These are phyloP conservation scores for Phytophthora litchii DNA, from an alignment of 352 stramenopile genomes.

Conservation along the genomic window DNA sequence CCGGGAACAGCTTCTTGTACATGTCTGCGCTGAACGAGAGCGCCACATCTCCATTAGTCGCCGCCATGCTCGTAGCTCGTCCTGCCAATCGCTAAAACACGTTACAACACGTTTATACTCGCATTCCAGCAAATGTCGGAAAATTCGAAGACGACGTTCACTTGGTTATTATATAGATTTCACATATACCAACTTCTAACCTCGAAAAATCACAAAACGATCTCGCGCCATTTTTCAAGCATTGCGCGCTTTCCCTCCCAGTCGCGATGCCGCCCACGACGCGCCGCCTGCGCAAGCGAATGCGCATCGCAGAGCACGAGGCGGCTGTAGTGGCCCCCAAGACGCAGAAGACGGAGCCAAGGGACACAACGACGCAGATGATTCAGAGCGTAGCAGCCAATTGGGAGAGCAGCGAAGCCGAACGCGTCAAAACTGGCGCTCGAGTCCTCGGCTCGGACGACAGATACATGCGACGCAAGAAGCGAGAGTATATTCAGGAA, in stretches of 20 bases:
- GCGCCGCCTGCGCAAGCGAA: slow-evolving; percentile 44
- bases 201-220: slow-evolving; percentile 1
- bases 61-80: slow-evolving; percentile 9
- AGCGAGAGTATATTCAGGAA: slow-evolving; percentile 29
- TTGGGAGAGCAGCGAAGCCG: slow-evolving; percentile 7
- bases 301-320: slow-evolving; percentile 8
- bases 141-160: slow-evolving; percentile 11
- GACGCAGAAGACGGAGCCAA: background rate
- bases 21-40: slow-evolving; percentile 70
- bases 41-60: slow-evolving; percentile 29
- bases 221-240: slow-evolving; percentile 16
- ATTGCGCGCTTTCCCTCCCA: slow-evolving; percentile 13
- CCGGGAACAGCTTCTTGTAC: slow-evolving; percentile 80
- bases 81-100: background rate
- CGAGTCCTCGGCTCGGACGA: slow-evolving; percentile 6
- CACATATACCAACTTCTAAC: slow-evolving; percentile 5
- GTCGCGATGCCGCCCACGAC: slow-evolving; percentile 11
- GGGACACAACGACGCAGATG: background rate
- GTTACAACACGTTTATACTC: too few species aligned
- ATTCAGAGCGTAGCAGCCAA: slow-evolving; percentile 8
- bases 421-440: slow-evolving; percentile 1
- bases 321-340: background rate
- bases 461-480: slow-evolving; percentile 38
- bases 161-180: slow-evolving; percentile 11
- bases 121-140: background rate